Evolutionary conservation across 164 flowering plant species (phyloP), one percentile per base, ranked within the genome.

Genomic region (Macadamia tetraphylla): DNA sequence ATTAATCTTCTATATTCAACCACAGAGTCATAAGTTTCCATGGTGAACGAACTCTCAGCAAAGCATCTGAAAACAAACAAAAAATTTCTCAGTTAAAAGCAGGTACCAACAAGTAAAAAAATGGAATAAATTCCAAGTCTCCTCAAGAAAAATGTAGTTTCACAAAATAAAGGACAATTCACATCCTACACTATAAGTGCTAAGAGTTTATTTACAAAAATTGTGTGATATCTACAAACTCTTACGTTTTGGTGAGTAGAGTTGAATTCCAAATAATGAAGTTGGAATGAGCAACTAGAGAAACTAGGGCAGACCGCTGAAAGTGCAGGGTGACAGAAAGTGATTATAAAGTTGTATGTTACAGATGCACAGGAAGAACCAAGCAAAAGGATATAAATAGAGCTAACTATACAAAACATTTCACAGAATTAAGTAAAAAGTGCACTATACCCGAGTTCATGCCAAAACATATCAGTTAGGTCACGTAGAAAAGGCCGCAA

Each of bases 1-100:
- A 65, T 68, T 51, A 70, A 32, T 49, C 29, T 58, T 72, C 59
- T 77, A 60, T 90, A 90, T 56, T 78, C 80, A 67, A 85, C 90
- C 62, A 87, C 87, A 14, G 80, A 58, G 62, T 90, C 94, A 64
- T 87, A 90, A 29, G 91, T 79, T 65, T 78, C 89, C 76, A 84
- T 74, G 43, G 75, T 73, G 15, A 86, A 75, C 18, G 83, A 58
- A 77, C 89, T 81, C 77, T 85, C 92, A 31, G 88, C 89, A 81
- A 84, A 90, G 73, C 94, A 88, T 74, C 96, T 86, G 83, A 58
- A 76, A 44, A 51, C 6, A 3, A 61, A 67, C n/a, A 12, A 40
- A 31, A 63, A 42, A 6, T 49, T 23, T n/a, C 29, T 40, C 30
- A 64, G 53, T 63, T 7, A 29, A 12, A 49, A 66, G 48, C 40